phyloP scores from a whole-genome alignment of 345 rosid genomes.

The Corchorus olitorius region DNA sequence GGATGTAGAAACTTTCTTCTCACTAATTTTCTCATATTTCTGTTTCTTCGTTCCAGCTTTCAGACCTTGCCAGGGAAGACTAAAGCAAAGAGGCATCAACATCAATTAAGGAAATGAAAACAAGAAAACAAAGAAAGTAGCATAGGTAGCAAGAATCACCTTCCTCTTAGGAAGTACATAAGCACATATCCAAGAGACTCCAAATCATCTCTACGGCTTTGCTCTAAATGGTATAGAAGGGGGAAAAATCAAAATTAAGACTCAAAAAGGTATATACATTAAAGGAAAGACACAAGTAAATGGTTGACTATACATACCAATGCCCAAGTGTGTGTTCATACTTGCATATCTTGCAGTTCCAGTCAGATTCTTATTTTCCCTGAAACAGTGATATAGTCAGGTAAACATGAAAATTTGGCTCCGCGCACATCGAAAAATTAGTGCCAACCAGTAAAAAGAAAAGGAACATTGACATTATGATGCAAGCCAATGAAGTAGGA shows the following conservation, averaged over 20 bases:
- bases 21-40: constrained; percentile 96
- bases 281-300: background rate
- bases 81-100: constrained; percentile 34
- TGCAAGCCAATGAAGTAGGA: background rate
- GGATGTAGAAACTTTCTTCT: constrained; percentile 94
- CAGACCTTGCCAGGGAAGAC: constrained; percentile 99
- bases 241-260: background rate
- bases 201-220: constrained; percentile 98
- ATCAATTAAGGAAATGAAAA: constrained; percentile 17
- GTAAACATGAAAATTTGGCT: background rate
- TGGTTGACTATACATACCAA: constrained; percentile 48
- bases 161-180: constrained; percentile 95
- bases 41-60: constrained; percentile 99
- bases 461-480: background rate
- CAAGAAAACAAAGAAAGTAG: background rate
- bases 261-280: background rate
- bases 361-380: constrained; percentile 95
- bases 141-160: constrained; percentile 45
- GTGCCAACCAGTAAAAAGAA: background rate
- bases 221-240: constrained; percentile 50
- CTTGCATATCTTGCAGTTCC: constrained; percentile 99
- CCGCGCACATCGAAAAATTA: background rate
- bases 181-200: constrained; percentile 98
- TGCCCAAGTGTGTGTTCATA: constrained; percentile 98
- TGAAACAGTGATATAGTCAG: constrained; percentile 30